Percentiles rank a stretch among this genome's conserved stretches.
Conservation (phyloP, 1,139 yeast genomes). For the Pichiaceae sp. region DNA sequence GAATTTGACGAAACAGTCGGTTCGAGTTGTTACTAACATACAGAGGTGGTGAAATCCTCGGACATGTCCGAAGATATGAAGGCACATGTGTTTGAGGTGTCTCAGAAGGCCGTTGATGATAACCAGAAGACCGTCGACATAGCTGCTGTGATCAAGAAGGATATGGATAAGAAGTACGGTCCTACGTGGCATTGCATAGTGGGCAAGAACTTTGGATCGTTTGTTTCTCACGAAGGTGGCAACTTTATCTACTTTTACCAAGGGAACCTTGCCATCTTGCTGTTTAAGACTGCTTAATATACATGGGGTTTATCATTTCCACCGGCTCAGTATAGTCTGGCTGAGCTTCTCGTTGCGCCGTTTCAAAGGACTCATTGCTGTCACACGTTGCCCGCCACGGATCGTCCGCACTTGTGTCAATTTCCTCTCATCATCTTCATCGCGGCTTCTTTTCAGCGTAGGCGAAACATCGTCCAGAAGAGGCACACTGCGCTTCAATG, state of each 20-base stretch:
- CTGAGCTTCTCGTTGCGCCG: background rate
- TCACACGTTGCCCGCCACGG: constrained; percentile 2
- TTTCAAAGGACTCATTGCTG: constrained; percentile 1
- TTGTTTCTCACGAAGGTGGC: constrained; percentile 82
- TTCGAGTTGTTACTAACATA: constrained; percentile 2
- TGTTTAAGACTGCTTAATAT: constrained; percentile 61
- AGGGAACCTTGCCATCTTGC: constrained; percentile 70
- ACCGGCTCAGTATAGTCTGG: background rate
- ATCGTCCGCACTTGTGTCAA: background rate
- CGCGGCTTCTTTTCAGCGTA: constrained; percentile 1
- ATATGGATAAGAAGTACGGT: constrained; percentile 59
- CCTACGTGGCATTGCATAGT: constrained; percentile 94
- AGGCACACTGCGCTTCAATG: background rate
- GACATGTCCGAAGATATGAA: constrained; percentile 47
- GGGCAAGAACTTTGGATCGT: constrained; percentile 88
- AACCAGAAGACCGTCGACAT: constrained; percentile 59
- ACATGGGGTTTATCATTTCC: background rate
- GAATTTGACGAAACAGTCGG: background rate
- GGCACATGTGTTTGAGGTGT: constrained; percentile 48
- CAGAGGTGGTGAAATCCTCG: constrained; percentile 1
- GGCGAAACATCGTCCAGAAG: constrained; percentile 2
- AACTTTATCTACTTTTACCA: constrained; percentile 78
- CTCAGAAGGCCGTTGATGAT: constrained; percentile 42
- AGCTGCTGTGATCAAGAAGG: constrained; percentile 76
- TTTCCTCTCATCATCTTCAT: background rate